Evolutionary conservation across 306 rosid species (phyloP).

Genomic region (Acmispon strigosus): DNA sequence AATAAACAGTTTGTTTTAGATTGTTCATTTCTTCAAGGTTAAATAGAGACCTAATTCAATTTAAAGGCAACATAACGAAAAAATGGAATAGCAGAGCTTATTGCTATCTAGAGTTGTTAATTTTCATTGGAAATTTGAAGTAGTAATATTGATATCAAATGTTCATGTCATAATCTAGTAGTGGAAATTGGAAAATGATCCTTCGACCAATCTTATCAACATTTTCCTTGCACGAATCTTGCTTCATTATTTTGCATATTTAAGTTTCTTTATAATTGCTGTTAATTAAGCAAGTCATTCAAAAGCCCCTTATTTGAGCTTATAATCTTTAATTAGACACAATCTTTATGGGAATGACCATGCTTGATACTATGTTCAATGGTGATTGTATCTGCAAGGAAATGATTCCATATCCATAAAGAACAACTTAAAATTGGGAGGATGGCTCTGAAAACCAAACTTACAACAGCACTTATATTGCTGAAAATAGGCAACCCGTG

Average conservation of each 20-base stretch:
- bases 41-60: background rate
- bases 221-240: background rate
- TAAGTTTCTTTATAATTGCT: background rate
- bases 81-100: background rate
- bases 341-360: background rate
- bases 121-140: background rate
- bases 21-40: background rate
- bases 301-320: background rate
- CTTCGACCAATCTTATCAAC: background rate
- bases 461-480: slow-evolving; percentile 64
- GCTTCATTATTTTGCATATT: background rate
- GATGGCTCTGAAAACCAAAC: slow-evolving; percentile 22
- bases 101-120: background rate
- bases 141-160: background rate
- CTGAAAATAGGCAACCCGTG: slow-evolving; percentile 81
- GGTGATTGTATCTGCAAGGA: background rate
- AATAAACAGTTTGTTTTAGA: background rate
- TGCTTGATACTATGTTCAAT: background rate
- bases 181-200: background rate
- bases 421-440: slow-evolving; percentile 3
- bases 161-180: background rate
- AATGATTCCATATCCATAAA: background rate
- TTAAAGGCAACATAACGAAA: background rate
- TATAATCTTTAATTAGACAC: background rate
- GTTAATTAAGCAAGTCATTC: background rate